Evolutionary conservation across 306 rosid species (phyloP), one percentile per base, ranked within the genome.

Genomic region (Prunus armeniaca): DNA sequence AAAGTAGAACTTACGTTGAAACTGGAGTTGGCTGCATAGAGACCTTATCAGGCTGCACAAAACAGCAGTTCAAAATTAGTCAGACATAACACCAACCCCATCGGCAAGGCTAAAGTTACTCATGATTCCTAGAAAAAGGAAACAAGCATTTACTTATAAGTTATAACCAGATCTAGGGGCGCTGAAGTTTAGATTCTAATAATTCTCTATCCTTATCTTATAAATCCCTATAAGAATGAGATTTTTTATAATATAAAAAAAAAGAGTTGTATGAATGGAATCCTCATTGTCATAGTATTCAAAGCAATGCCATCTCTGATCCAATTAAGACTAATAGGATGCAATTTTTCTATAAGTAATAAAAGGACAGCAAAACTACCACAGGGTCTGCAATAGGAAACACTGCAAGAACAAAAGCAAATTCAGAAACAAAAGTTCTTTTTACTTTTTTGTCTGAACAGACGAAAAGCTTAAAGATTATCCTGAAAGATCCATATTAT

Each of bases 11-110:
- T 92, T 88, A 95, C 98, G 83, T 81, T 27, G 98, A 95, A 84
- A 78, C 93, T 61, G 98, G 91, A 81, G 88, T 87, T 17, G 97
- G 88, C 90, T 95, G 96, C 84, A 67, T 80, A 64, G 86, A 78
- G 56, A 92, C 88, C 80, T 84, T 92, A 67, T 83, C 96, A 61
- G 86, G 82, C 97, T 92, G 98, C 93, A 86, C 52, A 71, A 65
- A 20, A 45, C 27, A 71, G 55, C 43, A 75, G 25, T 58, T 2
- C 58, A 25, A 19, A 71, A 51, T 19, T 27, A 74, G 68, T 76
- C 58, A 46, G 55, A 50, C 34, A 56, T 6, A n/a, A 57, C 14
- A 58, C 19, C 43, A 34, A 30, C 25, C 71, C 64, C 20, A 74
- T 12, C 18, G 51, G 69, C 12, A 27, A 55, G 45, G 60, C 51